Conservation (phyloP, 2,329 filamentous ascomycete species). For the Grosmannia penicillata region DNA sequence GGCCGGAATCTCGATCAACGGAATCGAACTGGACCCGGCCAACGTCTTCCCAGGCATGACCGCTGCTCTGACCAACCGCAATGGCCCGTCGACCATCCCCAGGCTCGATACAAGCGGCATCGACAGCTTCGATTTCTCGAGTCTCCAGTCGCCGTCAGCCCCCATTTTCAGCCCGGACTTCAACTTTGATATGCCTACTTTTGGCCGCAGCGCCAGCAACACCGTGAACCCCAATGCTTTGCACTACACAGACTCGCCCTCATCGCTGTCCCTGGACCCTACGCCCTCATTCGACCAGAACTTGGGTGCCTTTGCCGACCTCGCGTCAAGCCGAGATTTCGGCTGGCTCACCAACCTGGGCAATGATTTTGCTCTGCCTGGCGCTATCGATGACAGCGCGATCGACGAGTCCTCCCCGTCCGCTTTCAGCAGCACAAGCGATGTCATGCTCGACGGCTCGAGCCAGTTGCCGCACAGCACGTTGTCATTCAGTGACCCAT, state of each 20-base stretch:
- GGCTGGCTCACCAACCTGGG: slow-evolving; percentile 76
- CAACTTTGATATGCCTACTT: slow-evolving; percentile 56
- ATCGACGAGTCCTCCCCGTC: slow-evolving; percentile 91
- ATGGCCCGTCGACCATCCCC: slow-evolving; percentile 47
- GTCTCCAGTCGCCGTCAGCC: slow-evolving; percentile 65
- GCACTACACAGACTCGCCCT: slow-evolving; percentile 66
- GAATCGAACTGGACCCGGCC: slow-evolving; percentile 30
- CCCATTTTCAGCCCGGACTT: slow-evolving; percentile 51
- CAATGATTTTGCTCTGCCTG: slow-evolving; percentile 54
- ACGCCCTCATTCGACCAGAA: slow-evolving; percentile 22
- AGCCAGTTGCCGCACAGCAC: slow-evolving; percentile 30
- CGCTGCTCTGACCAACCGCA: slow-evolving; percentile 49
- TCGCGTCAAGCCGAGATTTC: slow-evolving; percentile 46
- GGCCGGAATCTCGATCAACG: slow-evolving; percentile 46
- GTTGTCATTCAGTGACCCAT: slow-evolving; percentile 31
- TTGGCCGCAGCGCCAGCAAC: slow-evolving; percentile 49
- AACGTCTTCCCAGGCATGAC: slow-evolving; percentile 59
- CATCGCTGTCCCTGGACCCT: slow-evolving; percentile 47
- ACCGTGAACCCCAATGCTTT: slow-evolving; percentile 61
- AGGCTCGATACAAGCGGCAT: slow-evolving; percentile 72
- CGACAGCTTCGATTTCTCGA: slow-evolving; percentile 47
- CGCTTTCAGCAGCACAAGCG: slow-evolving; percentile 86
- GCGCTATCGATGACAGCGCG: slow-evolving; percentile 52
- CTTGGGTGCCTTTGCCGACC: slow-evolving; percentile 14
- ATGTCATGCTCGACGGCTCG: slow-evolving; percentile 76